Base-by-base conservation (phyloP, 768 basidiomycete species). In the Chiua virens region DNA sequence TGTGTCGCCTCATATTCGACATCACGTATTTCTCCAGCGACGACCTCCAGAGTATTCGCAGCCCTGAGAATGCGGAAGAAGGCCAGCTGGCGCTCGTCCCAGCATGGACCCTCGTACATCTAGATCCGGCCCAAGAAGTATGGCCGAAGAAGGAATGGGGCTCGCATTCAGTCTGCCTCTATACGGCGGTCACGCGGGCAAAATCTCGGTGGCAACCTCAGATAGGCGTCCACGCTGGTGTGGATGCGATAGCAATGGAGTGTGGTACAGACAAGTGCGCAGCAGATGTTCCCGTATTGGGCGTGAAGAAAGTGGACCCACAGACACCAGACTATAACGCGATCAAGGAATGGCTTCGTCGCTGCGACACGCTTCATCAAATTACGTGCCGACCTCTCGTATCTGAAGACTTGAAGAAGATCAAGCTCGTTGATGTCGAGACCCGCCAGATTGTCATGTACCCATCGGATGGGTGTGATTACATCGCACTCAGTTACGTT, bases 401-500 rank as follows among this genome's bases (percentile, higher is more conserved):
- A 3, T 61, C 47, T 3, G 47, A 61, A 5, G 44, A 15, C 17
- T 35, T 47, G 10, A 27, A 39, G 37, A 14, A 46, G 37, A 53
- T 50, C 50, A 53, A 55, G 11, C 47, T 58, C 11, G 8, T 54
- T 21, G 23, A 61, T 14, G 45, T 50, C 2, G 53, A 45, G 10
- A 41, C 55, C 6, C 52, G 52, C 27, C 34, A 49, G 23, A 47
- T 54, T 20, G 42, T 54, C 38, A 34, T 7, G 20, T 53, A 57
- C 48, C 58, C 46, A 2, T 14, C 20, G 1, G 28, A 30, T 4
- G 30, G 48, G 20, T 51, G 58, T 37, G 49, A 52, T 5, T 63
- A 48, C 18, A 14, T 55, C 25, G 43, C 62, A 1, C 49, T 50
- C 25, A 63, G 57, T 14, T 59, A 62, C 13, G 55, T 63, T 9